phyloP scores from a whole-genome alignment of 2,329 filamentous ascomycete genomes.

The Alternaria sp. region DNA sequence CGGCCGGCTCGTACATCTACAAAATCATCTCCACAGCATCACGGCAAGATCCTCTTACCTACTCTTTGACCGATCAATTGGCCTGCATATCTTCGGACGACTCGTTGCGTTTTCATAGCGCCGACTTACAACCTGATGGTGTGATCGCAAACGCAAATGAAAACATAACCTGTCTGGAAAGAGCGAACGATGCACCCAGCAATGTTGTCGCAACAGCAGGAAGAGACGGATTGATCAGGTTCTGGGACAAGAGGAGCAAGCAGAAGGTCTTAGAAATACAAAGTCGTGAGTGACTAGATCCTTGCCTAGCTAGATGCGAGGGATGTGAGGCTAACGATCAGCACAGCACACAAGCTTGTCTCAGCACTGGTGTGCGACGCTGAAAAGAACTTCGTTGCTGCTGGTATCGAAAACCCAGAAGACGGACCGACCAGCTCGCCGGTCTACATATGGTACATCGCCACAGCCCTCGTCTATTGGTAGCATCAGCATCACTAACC shows the following conservation, averaged over 20 bases:
- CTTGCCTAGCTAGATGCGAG: not conserved
- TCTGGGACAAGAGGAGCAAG: constrained; percentile 69
- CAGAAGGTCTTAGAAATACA: constrained; percentile 51
- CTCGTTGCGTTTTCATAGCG: constrained; percentile 67
- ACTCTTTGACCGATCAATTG: constrained; percentile 49
- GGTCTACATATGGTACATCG: constrained; percentile 45
- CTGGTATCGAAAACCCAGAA: constrained; percentile 71
- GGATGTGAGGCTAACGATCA: constrained; percentile 26
- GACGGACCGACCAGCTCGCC: constrained; percentile 56
- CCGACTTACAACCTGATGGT: constrained; percentile 60
- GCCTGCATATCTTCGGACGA: constrained; percentile 74
- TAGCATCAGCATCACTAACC: constrained; percentile 8
- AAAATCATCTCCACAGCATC: constrained; percentile 42
- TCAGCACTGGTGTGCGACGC: constrained; percentile 69
- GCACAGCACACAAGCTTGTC: constrained; percentile 59
- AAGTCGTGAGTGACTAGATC: constrained; percentile 35
- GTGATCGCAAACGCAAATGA: constrained; percentile 61
- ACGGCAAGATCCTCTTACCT: constrained; percentile 40
- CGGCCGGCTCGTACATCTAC: constrained; percentile 49
- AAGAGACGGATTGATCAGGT: constrained; percentile 69
- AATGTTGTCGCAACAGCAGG: constrained; percentile 72
- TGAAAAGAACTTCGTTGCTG: constrained; percentile 66
- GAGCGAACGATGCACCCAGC: constrained; percentile 58
- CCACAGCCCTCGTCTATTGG: not conserved
- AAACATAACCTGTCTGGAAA: constrained; percentile 68